Base-by-base conservation (phyloP, 2,329 filamentous ascomycete species). In the Diaporthe sp. region DNA sequence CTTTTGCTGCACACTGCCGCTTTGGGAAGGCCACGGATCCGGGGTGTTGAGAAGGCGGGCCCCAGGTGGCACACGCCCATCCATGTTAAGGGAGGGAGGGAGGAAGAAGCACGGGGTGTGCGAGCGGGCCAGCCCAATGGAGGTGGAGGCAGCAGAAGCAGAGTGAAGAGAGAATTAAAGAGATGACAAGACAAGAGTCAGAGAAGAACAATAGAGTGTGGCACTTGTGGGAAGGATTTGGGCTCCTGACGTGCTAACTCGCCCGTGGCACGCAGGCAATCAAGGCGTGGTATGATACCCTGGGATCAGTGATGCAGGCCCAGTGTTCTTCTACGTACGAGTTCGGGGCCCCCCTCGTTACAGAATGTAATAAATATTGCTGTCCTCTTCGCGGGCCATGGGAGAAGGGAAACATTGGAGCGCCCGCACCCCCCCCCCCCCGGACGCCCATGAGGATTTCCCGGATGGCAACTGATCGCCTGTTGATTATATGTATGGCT, bases 1-100 rank as follows among this genome's bases (percentile, higher is more conserved):
- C 19, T 50, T 53, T 6, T 71, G 70, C 73, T 75, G 73, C 73
- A 75, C 51, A 71, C 22, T 61, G 55, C 73, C 70, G 35, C n/a
- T 69, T 72, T 69, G 63, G 70, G 73, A 72, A 69, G 55, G 35
- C 53, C 63, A 58, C 51, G 32, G 44, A 66, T 66, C 15, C 13
- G 44, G 44, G 35, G 69, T 17, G n/a, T 9, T 27, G 44, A 37
- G 17, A 44, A 7, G 30, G 30, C 7, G 27, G 55, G 19, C 32
- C 55, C 55, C 55, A 59, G 55, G 55, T 50, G 27, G 68, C 53
- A 70, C 53, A 59, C 19, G 30, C 68, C 17, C n/a, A 22, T 47
- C 19, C 32, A 32, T 17, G 32, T 39, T 15, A 13, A 32, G 56
- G 30, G 50, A 35, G 42, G 22, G 68, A 71, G 12, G 25, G 17